Evolutionary conservation across 257 asterid genomes (phyloP), one percentile per base, ranked within the genome.

Genomic region (Jaltomata sinuosa): DNA sequence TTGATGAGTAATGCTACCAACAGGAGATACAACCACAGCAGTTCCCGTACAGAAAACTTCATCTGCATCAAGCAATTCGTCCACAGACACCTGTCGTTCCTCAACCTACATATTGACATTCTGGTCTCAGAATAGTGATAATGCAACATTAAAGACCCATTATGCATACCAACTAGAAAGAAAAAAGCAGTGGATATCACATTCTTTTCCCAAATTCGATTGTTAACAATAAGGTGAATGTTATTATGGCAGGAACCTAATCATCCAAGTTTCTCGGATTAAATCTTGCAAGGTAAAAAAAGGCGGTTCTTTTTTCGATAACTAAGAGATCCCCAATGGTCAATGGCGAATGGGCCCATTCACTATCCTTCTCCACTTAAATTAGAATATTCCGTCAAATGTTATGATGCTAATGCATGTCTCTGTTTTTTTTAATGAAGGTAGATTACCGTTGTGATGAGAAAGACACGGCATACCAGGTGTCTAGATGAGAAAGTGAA

Each of bases 41-140:
- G 99, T 95, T 85, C 99, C 99, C 0, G 98, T 97, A 85, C 99
- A 97, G 84, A 97, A 97, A 47, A 97, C 98, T 88, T 97, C 99
- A 82, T 97, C 99, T 36, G 99, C 99, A 84, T 94, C 97, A 32
- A 97, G 98, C 92, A 97, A 85, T 85, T 97, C 99, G 19, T 94
- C 99, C 85, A 95, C 97, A 0, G 98, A 79, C 82, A 94, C 95
- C 47, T 36, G 52, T 47, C 98, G 92, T 85, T 97, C 99, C 89
- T 95, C 98, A 83, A 93, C 98, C 99, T 94, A 31, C 68, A 83
- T 8, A 49, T 40, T 64, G 21, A 31, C 47, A 82, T 36, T 45
- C 38, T 47, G 62, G 42, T 32, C 36, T 76, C 42, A 82, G 45
- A 42, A 61, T 82, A 16, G 55, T n/a, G n/a, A n/a, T n/a, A 40